These are phyloP conservation scores for Tetracentron sinense DNA, from an alignment of 164 flowering plant species.

Conservation along the genomic window DNA sequence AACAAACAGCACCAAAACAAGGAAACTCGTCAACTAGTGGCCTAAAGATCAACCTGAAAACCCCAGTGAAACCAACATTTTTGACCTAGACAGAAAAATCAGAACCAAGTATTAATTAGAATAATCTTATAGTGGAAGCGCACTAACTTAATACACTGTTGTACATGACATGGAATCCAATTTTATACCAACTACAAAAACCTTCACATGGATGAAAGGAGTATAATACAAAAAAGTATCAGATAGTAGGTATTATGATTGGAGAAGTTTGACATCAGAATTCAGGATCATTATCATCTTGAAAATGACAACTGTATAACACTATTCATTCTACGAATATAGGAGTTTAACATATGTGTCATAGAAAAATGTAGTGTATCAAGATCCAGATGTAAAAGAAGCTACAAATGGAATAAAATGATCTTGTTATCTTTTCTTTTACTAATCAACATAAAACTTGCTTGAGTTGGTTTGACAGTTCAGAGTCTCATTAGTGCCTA, in stretches of 20 bases:
- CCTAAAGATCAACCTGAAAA: conserved; percentile 89
- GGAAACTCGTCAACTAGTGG: conserved; percentile 92
- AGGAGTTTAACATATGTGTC: no score
- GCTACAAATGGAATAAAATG: not conserved
- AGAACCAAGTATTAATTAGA: not conserved
- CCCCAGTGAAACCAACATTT: conserved; percentile 94
- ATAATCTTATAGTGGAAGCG: not conserved
- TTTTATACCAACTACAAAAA: no score
- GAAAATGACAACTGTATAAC: not conserved
- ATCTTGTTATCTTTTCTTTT: not conserved
- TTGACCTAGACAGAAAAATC: not conserved
- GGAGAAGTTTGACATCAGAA: not conserved
- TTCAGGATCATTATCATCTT: not conserved
- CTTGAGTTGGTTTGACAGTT: not conserved
- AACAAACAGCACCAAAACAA: conserved; percentile 92
- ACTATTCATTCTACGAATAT: not conserved
- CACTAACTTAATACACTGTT: not conserved
- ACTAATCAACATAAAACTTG: not conserved
- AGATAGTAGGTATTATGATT: not conserved
- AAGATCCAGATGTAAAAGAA: not conserved
- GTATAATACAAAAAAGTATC: no score
- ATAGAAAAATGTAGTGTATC: not conserved
- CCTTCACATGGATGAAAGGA: no score
- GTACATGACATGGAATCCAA: not conserved
- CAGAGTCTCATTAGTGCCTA: no score